These are phyloP conservation scores for Venturia asperata DNA, from an alignment of 2,329 filamentous ascomycete genomes.

Conservation along the genomic window DNA sequence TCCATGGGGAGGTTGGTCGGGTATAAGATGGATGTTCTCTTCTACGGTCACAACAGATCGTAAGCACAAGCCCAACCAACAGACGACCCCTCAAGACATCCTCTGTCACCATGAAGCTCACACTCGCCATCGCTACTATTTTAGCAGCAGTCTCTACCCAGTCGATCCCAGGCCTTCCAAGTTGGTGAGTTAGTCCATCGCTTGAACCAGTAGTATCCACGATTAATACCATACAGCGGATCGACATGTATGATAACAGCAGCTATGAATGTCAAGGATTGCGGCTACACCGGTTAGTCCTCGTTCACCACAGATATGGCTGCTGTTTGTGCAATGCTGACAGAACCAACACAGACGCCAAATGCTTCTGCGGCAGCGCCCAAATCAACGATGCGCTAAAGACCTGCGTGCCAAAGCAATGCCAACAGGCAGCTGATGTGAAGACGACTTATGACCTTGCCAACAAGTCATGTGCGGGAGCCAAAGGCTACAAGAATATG, in stretches of 20 bases:
- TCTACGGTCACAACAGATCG: too few relatives aligned
- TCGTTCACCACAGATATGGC: background rate
- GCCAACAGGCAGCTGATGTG: background rate
- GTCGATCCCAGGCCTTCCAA: background rate
- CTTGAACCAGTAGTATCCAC: too few relatives aligned
- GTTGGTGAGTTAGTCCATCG: background rate
- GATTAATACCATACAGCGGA: background rate
- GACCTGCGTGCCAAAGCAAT: background rate
- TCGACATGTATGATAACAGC: background rate
- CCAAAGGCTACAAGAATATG: too few relatives aligned
- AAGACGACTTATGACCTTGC: background rate
- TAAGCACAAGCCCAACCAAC: conserved; percentile 28
- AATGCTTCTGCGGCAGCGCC: background rate
- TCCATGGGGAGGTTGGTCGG: too few relatives aligned
- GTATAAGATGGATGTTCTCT: too few relatives aligned
- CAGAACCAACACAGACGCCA: background rate
- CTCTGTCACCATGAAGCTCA: background rate
- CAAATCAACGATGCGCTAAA: background rate
- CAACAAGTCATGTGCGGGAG: background rate
- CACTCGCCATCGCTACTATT: background rate
- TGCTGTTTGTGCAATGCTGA: background rate
- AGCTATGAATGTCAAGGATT: background rate
- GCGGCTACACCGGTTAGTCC: background rate
- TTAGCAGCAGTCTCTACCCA: background rate
- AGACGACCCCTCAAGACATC: conserved; percentile 69